Evolutionary conservation across 352 stramenopile species (phyloP), one percentile per base, ranked within the genome.

Genomic region (Phytophthora europaea): DNA sequence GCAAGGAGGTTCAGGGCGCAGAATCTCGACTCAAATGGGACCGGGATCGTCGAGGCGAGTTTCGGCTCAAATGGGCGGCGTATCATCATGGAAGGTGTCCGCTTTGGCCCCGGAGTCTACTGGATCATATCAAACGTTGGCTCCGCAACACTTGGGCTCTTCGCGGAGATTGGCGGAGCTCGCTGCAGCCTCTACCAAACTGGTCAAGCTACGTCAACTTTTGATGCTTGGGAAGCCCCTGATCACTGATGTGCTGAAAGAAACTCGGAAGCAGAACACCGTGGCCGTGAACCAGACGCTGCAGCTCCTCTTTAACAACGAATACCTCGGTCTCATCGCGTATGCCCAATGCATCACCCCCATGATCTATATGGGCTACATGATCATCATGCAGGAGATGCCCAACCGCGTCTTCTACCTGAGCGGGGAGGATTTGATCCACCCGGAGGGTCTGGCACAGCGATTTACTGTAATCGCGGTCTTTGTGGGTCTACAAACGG

Each of bases 261-360:
- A 73, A 26, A 76, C 72, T 13, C 55, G 74, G 6, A 75, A 75
- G 45, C 73, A 84, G 16, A 82, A 82, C 56, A 81, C 78, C 0
- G 45, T 70, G n/a, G 67, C 69, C 1, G 69, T 85, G 22, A 76
- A 85, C 22, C 72, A 83, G 50, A 80, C 73, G 18, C 63, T 82
- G 18, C 76, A 80, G 34, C 43, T 86, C 54, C 73, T 86, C 12
- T 86, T 86, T 26, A 75, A 81, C 23, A 82, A 78, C 56, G 79
- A 86, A 9, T 84, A 86, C 45, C 66, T 86, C 16, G 73, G 63
- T 6, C 71, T 84, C 20, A 76, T 82, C 18, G 73, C 67, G 18
- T 86, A 84, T 22, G 63, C 78, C 0, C 73, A 83, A 56, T 76
- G 66, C 26, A 73, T 83, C 23, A 76, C 70, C 2, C 79, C 79